phyloP scores from a whole-genome alignment of 805 yeast species.

The Suhomyces tanzawaensis region DNA sequence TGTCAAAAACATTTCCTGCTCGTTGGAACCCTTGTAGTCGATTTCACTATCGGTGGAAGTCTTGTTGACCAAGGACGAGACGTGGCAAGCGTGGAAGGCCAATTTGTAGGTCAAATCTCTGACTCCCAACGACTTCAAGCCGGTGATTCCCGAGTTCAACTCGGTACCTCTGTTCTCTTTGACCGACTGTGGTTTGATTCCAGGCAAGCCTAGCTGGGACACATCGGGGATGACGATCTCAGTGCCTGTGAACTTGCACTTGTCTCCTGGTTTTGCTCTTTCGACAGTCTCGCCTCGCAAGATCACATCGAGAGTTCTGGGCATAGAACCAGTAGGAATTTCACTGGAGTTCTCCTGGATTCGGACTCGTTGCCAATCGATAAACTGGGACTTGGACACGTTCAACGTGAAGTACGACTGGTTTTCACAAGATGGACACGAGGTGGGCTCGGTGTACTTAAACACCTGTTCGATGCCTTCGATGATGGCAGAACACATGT shows the following conservation, averaged over 20 bases:
- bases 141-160: constrained; percentile 80
- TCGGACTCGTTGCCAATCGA: constrained; percentile 96
- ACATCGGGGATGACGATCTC: constrained; percentile 95
- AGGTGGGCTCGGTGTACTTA: constrained; percentile 91
- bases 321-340: constrained; percentile 98
- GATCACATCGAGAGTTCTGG: constrained; percentile 90
- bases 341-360: constrained; percentile 96
- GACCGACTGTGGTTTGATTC: constrained; percentile 81
- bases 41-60: constrained; percentile 19
- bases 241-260: constrained; percentile 89
- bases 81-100: constrained; percentile 91
- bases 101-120: constrained; percentile 89
- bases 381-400: constrained; percentile 77
- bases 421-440: constrained; percentile 87
- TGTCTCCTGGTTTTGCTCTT: constrained; percentile 95
- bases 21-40: constrained; percentile 52
- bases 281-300: constrained; percentile 93
- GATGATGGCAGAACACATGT: constrained; percentile 76
- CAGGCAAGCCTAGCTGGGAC: constrained; percentile 90
- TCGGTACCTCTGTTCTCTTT: constrained; percentile 66
- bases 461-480: constrained; percentile 91
- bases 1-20: constrained; percentile 77
- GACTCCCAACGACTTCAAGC: constrained; percentile 86
- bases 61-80: constrained; percentile 55
- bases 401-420: constrained; percentile 82